Percentiles rank a stretch among this genome's conserved stretches.
Conservation (phyloP, 106 monocot species). For the Hemerocallis citrina region DNA sequence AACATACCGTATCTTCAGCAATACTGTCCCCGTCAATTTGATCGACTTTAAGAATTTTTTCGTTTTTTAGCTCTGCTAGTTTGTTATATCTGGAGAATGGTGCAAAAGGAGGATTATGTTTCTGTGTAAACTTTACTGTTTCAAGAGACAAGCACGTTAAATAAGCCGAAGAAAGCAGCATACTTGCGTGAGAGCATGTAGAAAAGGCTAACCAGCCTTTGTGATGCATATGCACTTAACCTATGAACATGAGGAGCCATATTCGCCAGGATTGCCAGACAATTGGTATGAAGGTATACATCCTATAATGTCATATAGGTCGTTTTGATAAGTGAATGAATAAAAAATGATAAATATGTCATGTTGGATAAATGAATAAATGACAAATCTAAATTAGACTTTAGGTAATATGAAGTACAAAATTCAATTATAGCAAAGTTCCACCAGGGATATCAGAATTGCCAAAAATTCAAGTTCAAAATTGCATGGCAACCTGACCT, state of each 20-base stretch:
- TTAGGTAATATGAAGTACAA: no score
- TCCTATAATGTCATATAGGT: slow-evolving; percentile 48
- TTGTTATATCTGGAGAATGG: slow-evolving; percentile 61
- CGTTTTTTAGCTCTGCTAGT: slow-evolving; percentile 68
- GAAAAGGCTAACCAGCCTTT: slow-evolving; percentile 96
- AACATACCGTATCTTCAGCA: slow-evolving; percentile 66
- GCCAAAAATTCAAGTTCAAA: no score
- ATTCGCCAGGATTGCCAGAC: slow-evolving; percentile 89
- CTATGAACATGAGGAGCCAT: slow-evolving; percentile 96
- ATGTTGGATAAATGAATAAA: no score
- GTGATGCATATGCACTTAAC: slow-evolving; percentile 91
- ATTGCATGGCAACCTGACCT: no score
- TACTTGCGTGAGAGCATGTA: slow-evolving; percentile 98
- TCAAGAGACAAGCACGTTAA: not conserved
- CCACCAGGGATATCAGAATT: no score
- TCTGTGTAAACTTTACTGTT: not conserved
- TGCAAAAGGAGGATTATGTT: not conserved
- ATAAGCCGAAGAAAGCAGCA: slow-evolving; percentile 9
- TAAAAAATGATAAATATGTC: no score
- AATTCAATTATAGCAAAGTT: no score
- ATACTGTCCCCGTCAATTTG: slow-evolving; percentile 36
- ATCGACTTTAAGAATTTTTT: slow-evolving; percentile 37
- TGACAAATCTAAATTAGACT: no score
- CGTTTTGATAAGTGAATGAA: no score
- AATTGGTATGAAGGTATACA: slow-evolving; percentile 94